These are phyloP conservation scores for Macrocybe sp. DNA, from an alignment of 1,284 basidiomycete species.

Conservation along the genomic window DNA sequence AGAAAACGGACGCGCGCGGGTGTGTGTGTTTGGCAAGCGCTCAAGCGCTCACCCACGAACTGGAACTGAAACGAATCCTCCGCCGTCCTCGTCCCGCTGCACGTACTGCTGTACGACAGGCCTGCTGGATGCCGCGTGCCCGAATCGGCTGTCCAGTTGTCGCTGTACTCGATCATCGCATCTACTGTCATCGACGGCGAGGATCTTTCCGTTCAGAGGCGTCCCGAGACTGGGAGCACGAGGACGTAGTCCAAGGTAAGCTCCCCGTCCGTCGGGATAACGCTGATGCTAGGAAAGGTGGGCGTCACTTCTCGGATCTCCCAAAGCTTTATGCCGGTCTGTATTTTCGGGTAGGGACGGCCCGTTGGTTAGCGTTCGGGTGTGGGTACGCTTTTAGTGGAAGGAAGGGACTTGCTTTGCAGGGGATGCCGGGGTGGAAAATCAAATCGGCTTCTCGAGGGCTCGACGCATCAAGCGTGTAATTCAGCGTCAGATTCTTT, in stretches of 20 bases:
- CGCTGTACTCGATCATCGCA: slow-evolving; percentile 11
- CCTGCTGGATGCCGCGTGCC: slow-evolving; percentile 10
- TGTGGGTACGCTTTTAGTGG: not conserved
- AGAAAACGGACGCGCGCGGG: not conserved
- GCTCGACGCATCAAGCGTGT: slow-evolving; percentile 15
- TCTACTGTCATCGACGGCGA: slow-evolving; percentile 18
- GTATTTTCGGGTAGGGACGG: not conserved
- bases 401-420: slow-evolving; percentile 7
- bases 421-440: slow-evolving; percentile 1
- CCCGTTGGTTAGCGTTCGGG: too few relatives aligned
- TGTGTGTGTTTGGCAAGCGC: not conserved
- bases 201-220: slow-evolving; percentile 4
- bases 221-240: slow-evolving; percentile 11
- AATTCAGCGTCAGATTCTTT: slow-evolving; percentile 11
- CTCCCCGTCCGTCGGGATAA: slow-evolving; percentile 13
- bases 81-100: slow-evolving; percentile 10
- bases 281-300: slow-evolving; percentile 10
- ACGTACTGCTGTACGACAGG: slow-evolving; percentile 13
- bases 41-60: slow-evolving; percentile 14
- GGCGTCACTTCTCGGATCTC: slow-evolving; percentile 10
- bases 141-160: slow-evolving; percentile 9
- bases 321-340: slow-evolving; percentile 16
- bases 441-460: slow-evolving; percentile 9
- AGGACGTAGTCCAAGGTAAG: slow-evolving; percentile 17
- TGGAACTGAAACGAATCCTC: slow-evolving; percentile 14